phyloP scores from a whole-genome alignment of 2,329 filamentous ascomycete species.

The Zarea fungicola region DNA sequence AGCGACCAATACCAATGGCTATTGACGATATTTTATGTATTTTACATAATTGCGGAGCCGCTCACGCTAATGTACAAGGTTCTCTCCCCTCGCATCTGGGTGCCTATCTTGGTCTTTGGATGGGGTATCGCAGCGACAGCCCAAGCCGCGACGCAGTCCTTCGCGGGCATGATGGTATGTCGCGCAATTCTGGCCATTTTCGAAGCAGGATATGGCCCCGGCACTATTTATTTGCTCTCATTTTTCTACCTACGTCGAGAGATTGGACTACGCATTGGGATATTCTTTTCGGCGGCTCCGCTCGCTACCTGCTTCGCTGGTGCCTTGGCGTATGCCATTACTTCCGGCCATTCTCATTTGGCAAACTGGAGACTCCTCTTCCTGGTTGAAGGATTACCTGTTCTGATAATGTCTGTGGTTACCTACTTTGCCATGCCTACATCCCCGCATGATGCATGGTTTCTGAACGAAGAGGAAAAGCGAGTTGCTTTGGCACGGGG shows the following conservation, averaged over 20 bases:
- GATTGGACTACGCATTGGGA: constrained; percentile 23
- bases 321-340: constrained; percentile 29
- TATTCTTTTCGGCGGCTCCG: constrained; percentile 25
- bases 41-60: constrained; percentile 22
- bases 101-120: constrained; percentile 18
- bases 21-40: constrained; percentile 23
- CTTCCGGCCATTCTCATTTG: constrained; percentile 21
- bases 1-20: constrained; percentile 21
- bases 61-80: constrained; percentile 21
- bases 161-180: constrained; percentile 19
- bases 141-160: constrained; percentile 18
- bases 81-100: constrained; percentile 19
- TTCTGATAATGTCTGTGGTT: constrained; percentile 23
- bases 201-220: constrained; percentile 25
- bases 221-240: constrained; percentile 26
- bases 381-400: constrained; percentile 27
- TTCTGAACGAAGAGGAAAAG: constrained; percentile 24
- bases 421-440: constrained; percentile 28
- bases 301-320: constrained; percentile 30
- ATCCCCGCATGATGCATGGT: constrained; percentile 24
- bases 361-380: constrained; percentile 28
- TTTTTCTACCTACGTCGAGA: constrained; percentile 30
- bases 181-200: constrained; percentile 25
- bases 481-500: constrained; percentile 19
- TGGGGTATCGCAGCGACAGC: constrained; percentile 20